These are phyloP conservation scores for Gossypium stocksii DNA, from an alignment of 345 rosid species.

Conservation along the genomic window DNA sequence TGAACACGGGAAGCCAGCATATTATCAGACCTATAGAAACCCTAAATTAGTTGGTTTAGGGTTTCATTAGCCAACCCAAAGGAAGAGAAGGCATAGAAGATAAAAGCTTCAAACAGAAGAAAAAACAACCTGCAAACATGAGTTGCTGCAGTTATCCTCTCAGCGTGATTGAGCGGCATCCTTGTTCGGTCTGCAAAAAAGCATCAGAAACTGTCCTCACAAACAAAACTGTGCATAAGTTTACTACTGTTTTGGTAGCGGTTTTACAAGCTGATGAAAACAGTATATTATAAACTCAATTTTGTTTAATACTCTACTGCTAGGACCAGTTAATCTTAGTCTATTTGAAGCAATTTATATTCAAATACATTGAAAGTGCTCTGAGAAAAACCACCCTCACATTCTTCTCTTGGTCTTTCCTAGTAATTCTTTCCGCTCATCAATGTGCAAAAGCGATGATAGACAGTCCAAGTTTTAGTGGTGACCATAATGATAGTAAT, in stretches of 20 bases:
- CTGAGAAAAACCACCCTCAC: too few species aligned
- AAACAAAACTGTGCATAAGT: neutral
- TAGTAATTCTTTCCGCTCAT: too few species aligned
- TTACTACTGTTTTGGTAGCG: neutral
- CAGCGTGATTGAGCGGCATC: conserved; percentile 80
- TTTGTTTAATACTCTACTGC: neutral
- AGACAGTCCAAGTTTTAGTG: too few species aligned
- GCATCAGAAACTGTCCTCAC: neutral
- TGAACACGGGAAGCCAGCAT: too few species aligned
- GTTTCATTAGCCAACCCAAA: neutral
- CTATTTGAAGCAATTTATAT: neutral
- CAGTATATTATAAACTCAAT: neutral
- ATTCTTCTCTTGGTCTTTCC: too few species aligned
- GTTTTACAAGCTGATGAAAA: neutral
- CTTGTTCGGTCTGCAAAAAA: conserved; percentile 58
- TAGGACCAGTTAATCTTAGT: neutral
- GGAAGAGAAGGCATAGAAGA: neutral
- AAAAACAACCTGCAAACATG: conserved; percentile 66
- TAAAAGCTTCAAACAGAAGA: neutral
- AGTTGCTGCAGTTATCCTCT: conserved; percentile 56
- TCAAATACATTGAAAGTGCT: neutral
- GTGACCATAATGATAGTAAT: too few species aligned
- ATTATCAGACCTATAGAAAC: too few species aligned
- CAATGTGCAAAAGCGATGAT: too few species aligned
- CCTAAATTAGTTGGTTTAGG: neutral